phyloP scores from a whole-genome alignment of 2,329 filamentous ascomycete species.

The Diaporthe sp. region DNA sequence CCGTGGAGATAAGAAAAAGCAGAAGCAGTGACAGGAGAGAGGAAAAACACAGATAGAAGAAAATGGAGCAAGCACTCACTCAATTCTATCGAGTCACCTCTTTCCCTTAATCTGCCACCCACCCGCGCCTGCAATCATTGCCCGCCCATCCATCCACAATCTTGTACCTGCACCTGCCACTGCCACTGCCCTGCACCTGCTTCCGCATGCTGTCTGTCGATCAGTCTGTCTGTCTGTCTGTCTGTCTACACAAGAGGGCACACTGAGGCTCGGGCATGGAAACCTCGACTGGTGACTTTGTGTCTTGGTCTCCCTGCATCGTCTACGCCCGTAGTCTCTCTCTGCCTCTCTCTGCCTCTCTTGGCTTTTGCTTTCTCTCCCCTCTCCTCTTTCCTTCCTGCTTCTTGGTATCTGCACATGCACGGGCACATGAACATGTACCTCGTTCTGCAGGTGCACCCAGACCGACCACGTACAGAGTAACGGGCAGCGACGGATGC shows the following conservation, averaged over 20 bases:
- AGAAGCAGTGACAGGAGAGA: neutral
- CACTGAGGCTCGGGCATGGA: neutral
- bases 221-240: too few relatives aligned
- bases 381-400: neutral
- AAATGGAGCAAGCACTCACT: slow-evolving; percentile 11
- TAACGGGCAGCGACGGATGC: neutral
- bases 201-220: too few relatives aligned
- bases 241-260: neutral
- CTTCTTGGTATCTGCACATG: neutral
- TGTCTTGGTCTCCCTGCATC: slow-evolving; percentile 29
- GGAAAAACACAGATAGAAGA: too few relatives aligned
- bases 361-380: neutral
- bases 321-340: slow-evolving; percentile 15
- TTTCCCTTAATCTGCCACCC: neutral
- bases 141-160: neutral
- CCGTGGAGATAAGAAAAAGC: neutral
- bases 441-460: slow-evolving; percentile 11
- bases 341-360: too few relatives aligned
- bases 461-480: neutral
- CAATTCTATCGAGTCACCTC: slow-evolving; percentile 34
- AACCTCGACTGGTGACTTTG: neutral
- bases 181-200: slow-evolving; percentile 2
- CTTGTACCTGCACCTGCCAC: neutral
- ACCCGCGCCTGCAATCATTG: neutral
- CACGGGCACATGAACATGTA: slow-evolving; percentile 6